Percentiles rank a stretch among this genome's conserved stretches.
Conservation (phyloP, 2,329 filamentous ascomycete species). For the Zymoseptoria crescenta region DNA sequence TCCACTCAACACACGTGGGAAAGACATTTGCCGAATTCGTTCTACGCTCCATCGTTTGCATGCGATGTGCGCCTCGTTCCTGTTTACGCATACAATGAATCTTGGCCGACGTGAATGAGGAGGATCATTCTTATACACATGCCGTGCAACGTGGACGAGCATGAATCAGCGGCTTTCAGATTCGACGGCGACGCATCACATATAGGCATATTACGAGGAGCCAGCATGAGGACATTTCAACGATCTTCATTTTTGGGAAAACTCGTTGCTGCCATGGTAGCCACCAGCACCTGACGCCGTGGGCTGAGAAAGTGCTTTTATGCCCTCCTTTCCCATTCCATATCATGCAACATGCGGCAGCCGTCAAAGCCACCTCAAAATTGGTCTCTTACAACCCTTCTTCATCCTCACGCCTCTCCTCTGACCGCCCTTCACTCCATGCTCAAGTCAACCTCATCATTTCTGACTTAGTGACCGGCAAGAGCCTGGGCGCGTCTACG, state of each 20-base stretch:
- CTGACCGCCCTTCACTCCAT: not conserved
- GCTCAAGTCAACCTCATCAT: not conserved
- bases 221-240: not conserved
- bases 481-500: constrained; percentile 71
- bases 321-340: not conserved
- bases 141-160: too few species aligned
- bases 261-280: not conserved
- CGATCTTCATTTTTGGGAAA: not conserved
- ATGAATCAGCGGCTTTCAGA: too few species aligned
- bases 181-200: not conserved
- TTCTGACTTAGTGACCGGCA: constrained; percentile 26
- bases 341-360: not conserved
- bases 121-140: too few species aligned
- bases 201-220: not conserved
- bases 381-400: not conserved
- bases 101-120: too few species aligned
- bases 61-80: too few species aligned
- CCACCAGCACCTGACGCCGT: not conserved
- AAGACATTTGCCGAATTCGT: not conserved
- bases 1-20: not conserved
- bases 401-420: not conserved
- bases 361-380: not conserved
- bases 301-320: not conserved
- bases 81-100: too few species aligned
- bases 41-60: too few species aligned